Conservation (phyloP, 148 eudicot genomes). For the Rheum nobile region DNA sequence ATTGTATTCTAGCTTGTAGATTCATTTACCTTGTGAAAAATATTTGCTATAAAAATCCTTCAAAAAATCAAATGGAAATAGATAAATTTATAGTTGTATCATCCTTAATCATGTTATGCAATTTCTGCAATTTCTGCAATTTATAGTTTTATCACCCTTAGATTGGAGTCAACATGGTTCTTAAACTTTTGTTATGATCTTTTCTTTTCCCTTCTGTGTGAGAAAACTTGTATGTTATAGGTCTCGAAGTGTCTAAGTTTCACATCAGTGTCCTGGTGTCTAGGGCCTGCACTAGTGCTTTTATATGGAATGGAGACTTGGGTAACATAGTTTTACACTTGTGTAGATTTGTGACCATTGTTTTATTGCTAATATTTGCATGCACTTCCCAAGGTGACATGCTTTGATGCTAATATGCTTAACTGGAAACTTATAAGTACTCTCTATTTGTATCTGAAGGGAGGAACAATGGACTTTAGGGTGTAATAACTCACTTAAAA, state of each 20-base stretch:
- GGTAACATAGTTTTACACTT: neutral
- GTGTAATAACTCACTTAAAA: too few relatives aligned
- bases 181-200: neutral
- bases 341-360: neutral
- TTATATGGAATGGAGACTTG: neutral
- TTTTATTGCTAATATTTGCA: neutral
- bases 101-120: too few relatives aligned
- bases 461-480: constrained; percentile 86
- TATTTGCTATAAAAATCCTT: too few relatives aligned
- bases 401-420: neutral
- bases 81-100: too few relatives aligned
- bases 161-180: neutral
- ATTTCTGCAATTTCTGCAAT: too few relatives aligned
- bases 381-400: neutral
- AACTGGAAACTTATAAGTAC: neutral
- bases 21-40: too few relatives aligned
- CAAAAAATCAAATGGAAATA: too few relatives aligned
- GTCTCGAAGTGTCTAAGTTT: neutral
- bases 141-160: too few relatives aligned
- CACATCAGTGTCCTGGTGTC: neutral
- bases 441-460: constrained; percentile 33
- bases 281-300: neutral
- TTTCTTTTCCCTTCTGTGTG: too few relatives aligned
- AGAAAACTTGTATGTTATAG: too few relatives aligned
- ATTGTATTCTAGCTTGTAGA: too few relatives aligned